Conservation (phyloP, 805 yeast genomes). For the Lipomyces mesembrius region DNA sequence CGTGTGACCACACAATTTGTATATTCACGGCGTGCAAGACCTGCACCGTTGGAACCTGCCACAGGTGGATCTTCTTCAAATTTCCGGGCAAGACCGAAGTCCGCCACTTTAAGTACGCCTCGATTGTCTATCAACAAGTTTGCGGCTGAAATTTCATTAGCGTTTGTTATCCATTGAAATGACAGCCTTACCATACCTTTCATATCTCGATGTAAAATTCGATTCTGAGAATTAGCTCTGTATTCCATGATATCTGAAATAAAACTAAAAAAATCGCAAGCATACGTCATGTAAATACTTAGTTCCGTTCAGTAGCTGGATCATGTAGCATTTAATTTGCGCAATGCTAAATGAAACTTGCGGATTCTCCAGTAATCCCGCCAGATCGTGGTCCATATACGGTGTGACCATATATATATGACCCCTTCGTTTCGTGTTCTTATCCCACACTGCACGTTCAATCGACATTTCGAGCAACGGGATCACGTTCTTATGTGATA, state of each 20-base stretch:
- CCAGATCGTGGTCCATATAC: constrained; percentile 88
- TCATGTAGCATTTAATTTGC: constrained; percentile 83
- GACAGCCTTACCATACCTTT: constrained; percentile 48
- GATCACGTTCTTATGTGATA: constrained; percentile 72
- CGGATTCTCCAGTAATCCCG: constrained; percentile 86
- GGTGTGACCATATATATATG: constrained; percentile 85
- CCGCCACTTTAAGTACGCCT: constrained; percentile 88
- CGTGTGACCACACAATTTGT: constrained; percentile 87
- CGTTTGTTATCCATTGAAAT: background rate
- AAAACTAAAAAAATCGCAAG: background rate
- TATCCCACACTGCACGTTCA: constrained; percentile 47
- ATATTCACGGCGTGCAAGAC: constrained; percentile 49
- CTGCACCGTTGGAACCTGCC: constrained; percentile 54
- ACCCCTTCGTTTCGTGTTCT: constrained; percentile 42
- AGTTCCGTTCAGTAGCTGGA: constrained; percentile 78
- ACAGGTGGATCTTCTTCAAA: constrained; percentile 67
- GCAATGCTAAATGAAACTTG: constrained; percentile 60
- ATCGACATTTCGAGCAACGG: constrained; percentile 80
- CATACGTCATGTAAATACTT: constrained; percentile 68
- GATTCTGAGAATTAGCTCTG: constrained; percentile 40
- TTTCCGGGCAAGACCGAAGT: constrained; percentile 88
- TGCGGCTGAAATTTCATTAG: constrained; percentile 61
- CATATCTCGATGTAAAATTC: constrained; percentile 81
- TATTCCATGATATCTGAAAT: background rate
- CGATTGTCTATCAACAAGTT: constrained; percentile 78